Percentiles rank a stretch among this genome's conserved stretches.
Conservation (phyloP, 2,329 filamentous ascomycete genomes). For the Aspergillus pseudotamarii region DNA sequence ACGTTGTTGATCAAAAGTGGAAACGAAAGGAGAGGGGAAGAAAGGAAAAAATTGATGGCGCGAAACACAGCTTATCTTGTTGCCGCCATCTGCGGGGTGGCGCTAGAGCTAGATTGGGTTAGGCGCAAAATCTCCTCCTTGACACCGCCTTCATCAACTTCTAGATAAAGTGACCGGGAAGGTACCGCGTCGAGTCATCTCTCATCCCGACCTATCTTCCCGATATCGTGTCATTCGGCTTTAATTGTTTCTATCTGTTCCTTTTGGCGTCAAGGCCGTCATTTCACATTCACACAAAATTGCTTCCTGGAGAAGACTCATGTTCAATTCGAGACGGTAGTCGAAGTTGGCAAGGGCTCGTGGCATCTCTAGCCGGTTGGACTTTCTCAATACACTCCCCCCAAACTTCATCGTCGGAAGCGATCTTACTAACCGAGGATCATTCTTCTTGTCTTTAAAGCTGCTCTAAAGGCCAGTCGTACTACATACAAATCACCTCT, state of each 20-base stretch:
- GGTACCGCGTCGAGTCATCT: not conserved
- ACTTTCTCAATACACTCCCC: constrained; percentile 42
- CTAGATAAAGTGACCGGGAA: not conserved
- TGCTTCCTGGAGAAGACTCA: constrained; percentile 7
- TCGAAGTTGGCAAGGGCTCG: constrained; percentile 25
- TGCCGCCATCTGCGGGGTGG: constrained; percentile 18
- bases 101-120: constrained; percentile 21
- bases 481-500: constrained; percentile 5
- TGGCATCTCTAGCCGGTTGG: constrained; percentile 45
- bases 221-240: constrained; percentile 10
- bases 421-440: constrained; percentile 41
- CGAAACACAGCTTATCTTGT: constrained; percentile 24
- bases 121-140: constrained; percentile 22
- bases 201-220: constrained; percentile 9
- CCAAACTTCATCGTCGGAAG: constrained; percentile 29
- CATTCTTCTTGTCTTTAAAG: constrained; percentile 25
- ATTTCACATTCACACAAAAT: not conserved
- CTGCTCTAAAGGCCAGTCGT: constrained; percentile 26
- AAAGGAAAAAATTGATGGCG: constrained; percentile 11
- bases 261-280: too few species aligned
- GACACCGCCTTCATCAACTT: constrained; percentile 16
- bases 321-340: constrained; percentile 19
- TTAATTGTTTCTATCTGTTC: not conserved
- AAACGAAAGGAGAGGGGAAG: constrained; percentile 1
- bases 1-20: constrained; percentile 23